Evolutionary conservation across 1,139 yeast genomes (phyloP), one percentile per base, ranked within the genome.

Genomic region (Blastobotrys malaysiensis): DNA sequence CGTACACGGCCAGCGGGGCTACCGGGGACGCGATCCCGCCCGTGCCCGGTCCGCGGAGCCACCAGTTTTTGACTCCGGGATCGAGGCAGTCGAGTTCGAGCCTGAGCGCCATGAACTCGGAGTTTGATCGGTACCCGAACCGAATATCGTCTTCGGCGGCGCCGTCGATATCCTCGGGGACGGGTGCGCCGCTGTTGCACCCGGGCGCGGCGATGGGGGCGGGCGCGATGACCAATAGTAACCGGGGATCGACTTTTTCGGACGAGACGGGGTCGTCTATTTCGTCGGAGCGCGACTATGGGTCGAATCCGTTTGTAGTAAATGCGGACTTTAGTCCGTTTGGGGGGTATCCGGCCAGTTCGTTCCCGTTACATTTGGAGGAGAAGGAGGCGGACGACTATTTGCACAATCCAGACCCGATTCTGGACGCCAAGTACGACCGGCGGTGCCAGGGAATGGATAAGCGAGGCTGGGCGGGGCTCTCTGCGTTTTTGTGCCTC

Each of bases 351-450:
- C 97, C 97, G 1, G 93, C 96, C 3, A 77, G 88, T 5, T 81
- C 89, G 1, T 90, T 90, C 73, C 97, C 97, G 0, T 73, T 90
- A 53, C 84, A 81, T 62, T 82, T 90, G 59, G 96, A 89, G 56
- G 97, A 90, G 64, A 87, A 87, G 70, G 97, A 90, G 70, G 86
- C 88, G 2, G 97, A 90, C 72, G 97, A 90, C 68, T 89, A 88
- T 65, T 69, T 90, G 59, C 97, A 90, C 70, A 90, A 90, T 69
- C 97, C 97, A 0, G 96, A 90, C 68, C 96, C 96, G 9, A 85
- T 89, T 45, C 83, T 80, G 49, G 97, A 90, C 69, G 95, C 95
- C 18, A 79, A 83, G 58, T 81, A 84, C 63, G 95, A 88, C 61
- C 84, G 71, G 79, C 80, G 66, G 69, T 48, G 75, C 77, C 60